These are phyloP conservation scores for Camelina neglecta DNA, from an alignment of 345 rosid species.

Conservation along the genomic window DNA sequence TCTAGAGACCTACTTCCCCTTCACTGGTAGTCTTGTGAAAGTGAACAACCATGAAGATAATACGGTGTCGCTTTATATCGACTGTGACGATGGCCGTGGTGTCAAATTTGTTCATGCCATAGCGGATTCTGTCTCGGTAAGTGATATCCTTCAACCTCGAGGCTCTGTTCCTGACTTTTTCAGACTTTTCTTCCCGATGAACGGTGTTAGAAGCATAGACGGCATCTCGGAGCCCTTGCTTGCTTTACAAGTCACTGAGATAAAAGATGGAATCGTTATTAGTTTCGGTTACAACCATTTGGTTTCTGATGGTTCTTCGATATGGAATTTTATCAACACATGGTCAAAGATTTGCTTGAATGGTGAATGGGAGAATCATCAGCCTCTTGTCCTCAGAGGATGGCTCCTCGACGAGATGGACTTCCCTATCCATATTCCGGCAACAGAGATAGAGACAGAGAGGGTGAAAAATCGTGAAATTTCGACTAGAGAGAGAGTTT, in stretches of 20 bases:
- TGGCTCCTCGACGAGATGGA: conserved; percentile 29
- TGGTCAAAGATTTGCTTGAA: conserved; percentile 51
- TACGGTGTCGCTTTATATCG: conserved; percentile 32
- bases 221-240: conserved; percentile 45
- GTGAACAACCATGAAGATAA: conserved; percentile 26
- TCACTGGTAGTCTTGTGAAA: conserved; percentile 31
- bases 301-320: conserved; percentile 47
- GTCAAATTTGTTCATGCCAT: conserved; percentile 48
- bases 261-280: conserved; percentile 49
- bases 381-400: conserved; percentile 22
- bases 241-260: conserved; percentile 54
- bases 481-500: conserved; percentile 34
- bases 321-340: conserved; percentile 52
- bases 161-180: conserved; percentile 34
- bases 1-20: conserved; percentile 16
- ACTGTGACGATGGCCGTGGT: neutral
- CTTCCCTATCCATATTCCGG: conserved; percentile 43
- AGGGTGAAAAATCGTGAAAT: neutral
- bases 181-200: conserved; percentile 43
- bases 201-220: conserved; percentile 32
- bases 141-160: conserved; percentile 33
- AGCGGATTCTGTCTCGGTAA: conserved; percentile 39
- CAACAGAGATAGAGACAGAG: neutral
- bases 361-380: conserved; percentile 9
- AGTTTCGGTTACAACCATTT: conserved; percentile 49